These are phyloP conservation scores for Ophiocordyceps camponoti-rufipedis DNA, from an alignment of 2,329 filamentous ascomycete species.

Conservation along the genomic window DNA sequence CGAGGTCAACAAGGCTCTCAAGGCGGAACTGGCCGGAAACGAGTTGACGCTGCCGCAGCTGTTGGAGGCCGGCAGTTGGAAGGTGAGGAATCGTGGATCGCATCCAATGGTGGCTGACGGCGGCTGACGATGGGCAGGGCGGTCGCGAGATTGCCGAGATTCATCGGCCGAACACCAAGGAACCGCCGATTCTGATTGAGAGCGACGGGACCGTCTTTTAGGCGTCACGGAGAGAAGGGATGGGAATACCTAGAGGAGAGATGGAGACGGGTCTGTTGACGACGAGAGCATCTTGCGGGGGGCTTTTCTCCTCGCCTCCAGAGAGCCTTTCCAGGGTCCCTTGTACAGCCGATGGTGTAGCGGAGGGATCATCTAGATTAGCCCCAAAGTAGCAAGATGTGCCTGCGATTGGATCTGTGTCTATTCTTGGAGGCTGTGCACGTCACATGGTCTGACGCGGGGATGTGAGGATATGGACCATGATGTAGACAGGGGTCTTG, in stretches of 20 bases:
- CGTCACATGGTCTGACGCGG: too few relatives aligned
- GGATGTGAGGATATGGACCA: too few relatives aligned
- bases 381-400: background rate
- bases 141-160: constrained; percentile 93
- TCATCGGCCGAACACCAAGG: constrained; percentile 86
- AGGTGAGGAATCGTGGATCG: constrained; percentile 38
- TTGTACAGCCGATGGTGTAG: background rate
- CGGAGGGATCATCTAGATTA: background rate
- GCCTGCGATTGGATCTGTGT: background rate
- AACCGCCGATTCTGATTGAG: constrained; percentile 88
- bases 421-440: background rate
- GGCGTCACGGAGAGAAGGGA: constrained; percentile 1
- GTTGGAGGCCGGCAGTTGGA: constrained; percentile 93
- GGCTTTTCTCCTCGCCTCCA: background rate
- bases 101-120: background rate
- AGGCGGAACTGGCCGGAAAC: constrained; percentile 42
- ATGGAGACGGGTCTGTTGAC: background rate
- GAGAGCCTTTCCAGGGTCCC: background rate
- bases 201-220: constrained; percentile 95
- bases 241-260: too few relatives aligned
- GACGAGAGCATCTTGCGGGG: background rate
- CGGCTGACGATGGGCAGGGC: constrained; percentile 32
- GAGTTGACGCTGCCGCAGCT: constrained; percentile 73
- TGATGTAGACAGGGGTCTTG: too few relatives aligned
- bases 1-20: constrained; percentile 44